phyloP scores from a whole-genome alignment of 805 yeast genomes.

The Lipomyces yamadae region DNA sequence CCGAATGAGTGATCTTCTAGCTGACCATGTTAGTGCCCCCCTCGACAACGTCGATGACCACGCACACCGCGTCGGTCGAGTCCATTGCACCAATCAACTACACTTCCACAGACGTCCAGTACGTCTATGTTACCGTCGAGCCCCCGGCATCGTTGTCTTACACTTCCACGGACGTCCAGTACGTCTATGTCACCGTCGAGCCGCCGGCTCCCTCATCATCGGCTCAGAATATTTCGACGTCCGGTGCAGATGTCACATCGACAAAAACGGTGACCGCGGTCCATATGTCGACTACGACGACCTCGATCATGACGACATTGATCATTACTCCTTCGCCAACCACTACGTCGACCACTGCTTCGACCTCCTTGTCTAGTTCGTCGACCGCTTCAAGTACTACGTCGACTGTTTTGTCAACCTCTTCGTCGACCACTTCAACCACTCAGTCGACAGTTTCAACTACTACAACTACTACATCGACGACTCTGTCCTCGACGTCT shows the following conservation, averaged over 20 bases:
- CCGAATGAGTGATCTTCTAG: background rate
- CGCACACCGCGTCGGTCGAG: slow-evolving; percentile 11
- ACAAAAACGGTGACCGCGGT: background rate
- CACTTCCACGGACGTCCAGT: no score
- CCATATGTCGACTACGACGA: slow-evolving; percentile 4
- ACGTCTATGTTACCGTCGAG: slow-evolving; percentile 24
- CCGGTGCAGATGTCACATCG: slow-evolving; percentile 4
- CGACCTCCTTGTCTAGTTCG: slow-evolving; percentile 11
- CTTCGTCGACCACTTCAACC: slow-evolving; percentile 10
- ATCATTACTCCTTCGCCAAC: slow-evolving; percentile 13
- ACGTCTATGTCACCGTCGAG: slow-evolving; percentile 25
- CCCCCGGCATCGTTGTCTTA: background rate
- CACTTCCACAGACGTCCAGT: slow-evolving; percentile 19
- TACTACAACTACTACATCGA: slow-evolving; percentile 13
- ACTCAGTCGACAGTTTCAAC: slow-evolving; percentile 6
- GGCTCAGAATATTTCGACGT: slow-evolving; percentile 1
- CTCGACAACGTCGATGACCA: background rate
- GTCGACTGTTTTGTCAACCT: background rate
- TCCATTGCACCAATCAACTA: slow-evolving; percentile 8
- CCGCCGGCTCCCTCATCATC: background rate
- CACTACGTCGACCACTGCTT: slow-evolving; percentile 16
- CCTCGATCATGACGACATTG: slow-evolving; percentile 13
- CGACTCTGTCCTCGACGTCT: slow-evolving; percentile 16
- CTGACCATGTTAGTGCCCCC: background rate
- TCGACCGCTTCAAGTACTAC: slow-evolving; percentile 1